Evolutionary conservation across 192 early-diverging fungal species (phyloP), one percentile per base, ranked within the genome.

Genomic region (Jimgerdemannia lactiflua): DNA sequence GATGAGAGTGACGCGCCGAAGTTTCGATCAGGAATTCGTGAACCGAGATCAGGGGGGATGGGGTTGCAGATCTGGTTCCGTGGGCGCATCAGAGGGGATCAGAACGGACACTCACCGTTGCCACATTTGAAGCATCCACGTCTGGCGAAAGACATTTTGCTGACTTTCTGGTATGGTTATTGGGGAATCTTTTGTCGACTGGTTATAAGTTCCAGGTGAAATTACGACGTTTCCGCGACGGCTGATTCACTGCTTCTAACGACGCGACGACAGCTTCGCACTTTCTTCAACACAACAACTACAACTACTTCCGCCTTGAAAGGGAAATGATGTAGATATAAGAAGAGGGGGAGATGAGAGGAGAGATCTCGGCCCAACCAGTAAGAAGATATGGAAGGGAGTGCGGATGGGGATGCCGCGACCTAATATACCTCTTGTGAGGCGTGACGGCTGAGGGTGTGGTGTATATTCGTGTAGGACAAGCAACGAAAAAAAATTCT

Each of bases 101-200:
- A 59, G 14, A 59, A 59, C 6, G 2, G 39, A 2, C 29, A 43
- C 76, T 77, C 79, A 87, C 87, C 85, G 68, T 86, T 87, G 44
- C 87, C 87, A 80, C 87, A 89, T 71, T 89, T 85, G 75, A 84
- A 89, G 71, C 87, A 89, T 54, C 80, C 79, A 75, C 80, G 85
- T 80, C 78, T 80, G 71, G 77, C 6, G 69, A 78, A 85, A 74
- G 80, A 80, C 78, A 84, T 82, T 11, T 71, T 64, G 20, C 8
- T 40, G 18, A 44, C 41, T n/a, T 72, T 59, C 49, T 10, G 49
- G 49, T 59, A 59, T 59, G 49, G 49, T 29, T 29, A 14, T 59
- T 59, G 49, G 49, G 49, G 49, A 59, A 59, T 59, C 49, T 59
- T 59, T 59, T 6, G 6, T 14, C 8, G 49, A 14, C 49, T 59